Base-by-base conservation (phyloP, 2,329 filamentous ascomycete genomes). In the Aspergillus hiratsukae region DNA sequence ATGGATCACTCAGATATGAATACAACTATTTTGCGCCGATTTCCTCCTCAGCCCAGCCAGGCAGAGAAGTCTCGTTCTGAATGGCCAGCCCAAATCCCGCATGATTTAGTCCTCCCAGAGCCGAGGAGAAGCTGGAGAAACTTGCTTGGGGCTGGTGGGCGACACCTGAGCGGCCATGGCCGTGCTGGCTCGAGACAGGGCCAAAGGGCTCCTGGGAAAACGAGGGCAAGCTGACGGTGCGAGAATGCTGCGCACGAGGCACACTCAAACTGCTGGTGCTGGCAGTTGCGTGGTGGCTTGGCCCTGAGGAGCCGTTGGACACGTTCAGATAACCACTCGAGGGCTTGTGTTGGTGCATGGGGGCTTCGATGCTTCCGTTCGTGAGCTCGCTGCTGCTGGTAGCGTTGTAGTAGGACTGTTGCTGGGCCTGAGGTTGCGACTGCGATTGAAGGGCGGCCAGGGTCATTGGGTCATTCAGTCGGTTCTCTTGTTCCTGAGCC, bases 171-270 rank as follows among this genome's bases (percentile, higher is more conserved):
- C 73, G 75, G 46, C 67, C 59, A 55, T 75, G 72, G 35, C 70
- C 61, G 3, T 65, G 57, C 51, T 75, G 69, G 37, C 64, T 65
- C 7, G 72, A 69, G 48, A 71, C 69, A 25, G 77, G 76, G 10
- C 76, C 78, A 64, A 83, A 82, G 11, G 80, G 76, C 48, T 83
- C 82, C 61, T 86, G 82, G 2, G 82, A 83, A 70, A 87, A 87
- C 5, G 83, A 85, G 1, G 94, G 94, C 68, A 99, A 79, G 71
- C 91, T 96, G 58, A 97, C 91, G 35, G 94, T 91, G 40, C 94
- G 87, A 68, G 85, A 93, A 69, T 88, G 86, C 61, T 83, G 81
- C 46, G 81, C 80, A 56, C 83, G 80, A 48, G 78, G 79, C 54
- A 78, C 76, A 54, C 76, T 82, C 53, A 84, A 70, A 62, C 72